Evolutionary conservation across 345 rosid genomes (phyloP).

Genomic region (Stellera chamaejasme): DNA sequence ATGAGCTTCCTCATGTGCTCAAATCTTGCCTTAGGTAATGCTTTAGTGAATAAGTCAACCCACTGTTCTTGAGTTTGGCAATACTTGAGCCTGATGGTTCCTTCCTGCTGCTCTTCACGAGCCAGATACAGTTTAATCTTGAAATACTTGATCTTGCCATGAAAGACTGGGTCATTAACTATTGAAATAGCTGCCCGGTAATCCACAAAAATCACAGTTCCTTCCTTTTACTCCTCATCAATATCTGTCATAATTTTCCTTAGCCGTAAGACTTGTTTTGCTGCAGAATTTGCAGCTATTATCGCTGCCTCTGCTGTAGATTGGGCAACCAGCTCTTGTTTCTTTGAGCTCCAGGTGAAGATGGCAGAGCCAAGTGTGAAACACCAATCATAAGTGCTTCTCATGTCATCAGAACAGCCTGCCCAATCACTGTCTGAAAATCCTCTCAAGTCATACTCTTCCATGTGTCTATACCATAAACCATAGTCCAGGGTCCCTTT

Average conservation of each 20-base stretch:
- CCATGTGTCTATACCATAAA: background rate
- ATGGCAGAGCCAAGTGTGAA: background rate
- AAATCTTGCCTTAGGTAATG: no score
- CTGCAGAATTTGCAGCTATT: background rate
- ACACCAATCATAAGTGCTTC: background rate
- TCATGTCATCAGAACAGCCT: background rate
- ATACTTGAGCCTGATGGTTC: no score
- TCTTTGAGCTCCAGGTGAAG: background rate
- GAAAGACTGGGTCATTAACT: background rate
- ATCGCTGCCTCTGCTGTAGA: background rate
- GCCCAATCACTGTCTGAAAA: background rate
- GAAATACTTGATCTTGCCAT: background rate
- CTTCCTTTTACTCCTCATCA: background rate
- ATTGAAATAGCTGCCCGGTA: background rate
- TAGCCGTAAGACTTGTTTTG: background rate
- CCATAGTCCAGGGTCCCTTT: background rate
- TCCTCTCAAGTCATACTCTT: background rate
- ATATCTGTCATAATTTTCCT: background rate
- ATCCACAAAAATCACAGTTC: background rate
- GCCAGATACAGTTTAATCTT: background rate
- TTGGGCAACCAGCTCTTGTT: background rate
- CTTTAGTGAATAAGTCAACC: no score
- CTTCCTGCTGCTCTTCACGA: no score
- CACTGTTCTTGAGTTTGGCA: no score
- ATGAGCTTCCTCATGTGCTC: no score